Base-by-base conservation (phyloP, 352 stramenopile species). In the Phytophthora foliorum region DNA sequence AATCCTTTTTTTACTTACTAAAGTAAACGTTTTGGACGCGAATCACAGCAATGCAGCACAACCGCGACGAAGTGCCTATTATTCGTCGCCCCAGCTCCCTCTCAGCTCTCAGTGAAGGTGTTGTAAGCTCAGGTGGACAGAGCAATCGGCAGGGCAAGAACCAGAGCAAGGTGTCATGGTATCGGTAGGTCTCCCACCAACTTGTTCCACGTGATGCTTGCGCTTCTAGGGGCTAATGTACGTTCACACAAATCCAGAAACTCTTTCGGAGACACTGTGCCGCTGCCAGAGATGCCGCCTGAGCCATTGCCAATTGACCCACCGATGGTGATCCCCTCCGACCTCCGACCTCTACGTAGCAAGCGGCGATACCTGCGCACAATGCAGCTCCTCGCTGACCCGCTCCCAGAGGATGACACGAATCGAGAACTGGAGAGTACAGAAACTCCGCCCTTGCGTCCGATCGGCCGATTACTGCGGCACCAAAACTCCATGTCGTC, bases 321-420 rank as follows among this genome's bases (percentile, higher is more conserved):
- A 34, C 81, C 84, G 3, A 57, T 93, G n/a, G 63, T 60, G n/a
- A 84, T 93, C 24, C 82, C 84, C 0, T 36, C 63, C 24, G 81
- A 91, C 2, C 71, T 91, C 36, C 77, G 81, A 2, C 84, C 84
- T 7, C 67, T 90, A 6, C 59, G 77, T 21, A 46, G 62, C 34
- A 86, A 75, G 61, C 58, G 60, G 3, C 74, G 81, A 4, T 91
- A 93, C 49, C 48, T 93, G 8, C 79, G 84, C 39, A 89, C 84
- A 0, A 77, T 93, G 60, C 84, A 91, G 59, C 72, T 93, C 39
- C 72, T 86, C n/a, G 49, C 56, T 14, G 73, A 79, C 16, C 50
- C 68, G 3, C 21, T 67, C 5, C 58, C 49, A 24, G 53, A 60
- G 6, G 41, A 66, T 17, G 57, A 63, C 6, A 48, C 9, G 5